Percentiles rank a stretch among this genome's conserved stretches.
Conservation (phyloP, 1,139 yeast genomes). For the Kodamaea alishanica region DNA sequence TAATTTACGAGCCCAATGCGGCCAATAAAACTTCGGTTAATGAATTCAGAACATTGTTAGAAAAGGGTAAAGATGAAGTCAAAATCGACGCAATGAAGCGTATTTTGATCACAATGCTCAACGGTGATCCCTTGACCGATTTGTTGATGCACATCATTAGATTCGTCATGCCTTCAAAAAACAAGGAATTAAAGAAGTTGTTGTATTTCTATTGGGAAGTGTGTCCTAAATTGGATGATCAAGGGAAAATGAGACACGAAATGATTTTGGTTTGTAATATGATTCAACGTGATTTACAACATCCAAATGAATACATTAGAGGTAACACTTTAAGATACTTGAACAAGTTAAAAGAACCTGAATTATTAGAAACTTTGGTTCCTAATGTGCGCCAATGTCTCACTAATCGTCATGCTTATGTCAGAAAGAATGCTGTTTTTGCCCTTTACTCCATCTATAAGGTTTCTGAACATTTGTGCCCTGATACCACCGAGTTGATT, state of each 20-base stretch:
- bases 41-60: conserved; percentile 78
- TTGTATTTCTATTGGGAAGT: conserved; percentile 98
- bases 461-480: conserved; percentile 82
- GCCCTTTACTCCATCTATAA: conserved; percentile 81
- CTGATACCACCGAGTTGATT: conserved; percentile 89
- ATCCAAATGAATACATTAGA: conserved; percentile 94
- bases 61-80: conserved; percentile 84
- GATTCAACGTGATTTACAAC: conserved; percentile 94
- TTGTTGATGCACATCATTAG: conserved; percentile 95
- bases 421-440: conserved; percentile 93
- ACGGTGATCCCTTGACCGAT: conserved; percentile 94
- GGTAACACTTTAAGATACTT: conserved; percentile 93
- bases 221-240: conserved; percentile 83
- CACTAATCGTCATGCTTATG: conserved; percentile 96
- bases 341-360: conserved; percentile 88
- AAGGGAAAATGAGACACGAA: conserved; percentile 94
- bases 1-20: conserved; percentile 73
- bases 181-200: conserved; percentile 87
- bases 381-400: conserved; percentile 90
- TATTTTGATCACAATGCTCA: conserved; percentile 80
- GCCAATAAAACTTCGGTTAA: conserved; percentile 66
- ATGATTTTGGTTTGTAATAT: conserved; percentile 99
- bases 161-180: conserved; percentile 93
- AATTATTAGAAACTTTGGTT: conserved; percentile 89
- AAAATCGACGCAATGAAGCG: conserved; percentile 89